Conservation (phyloP, 805 yeast species). For the Saccharomycopsis fodiens region DNA sequence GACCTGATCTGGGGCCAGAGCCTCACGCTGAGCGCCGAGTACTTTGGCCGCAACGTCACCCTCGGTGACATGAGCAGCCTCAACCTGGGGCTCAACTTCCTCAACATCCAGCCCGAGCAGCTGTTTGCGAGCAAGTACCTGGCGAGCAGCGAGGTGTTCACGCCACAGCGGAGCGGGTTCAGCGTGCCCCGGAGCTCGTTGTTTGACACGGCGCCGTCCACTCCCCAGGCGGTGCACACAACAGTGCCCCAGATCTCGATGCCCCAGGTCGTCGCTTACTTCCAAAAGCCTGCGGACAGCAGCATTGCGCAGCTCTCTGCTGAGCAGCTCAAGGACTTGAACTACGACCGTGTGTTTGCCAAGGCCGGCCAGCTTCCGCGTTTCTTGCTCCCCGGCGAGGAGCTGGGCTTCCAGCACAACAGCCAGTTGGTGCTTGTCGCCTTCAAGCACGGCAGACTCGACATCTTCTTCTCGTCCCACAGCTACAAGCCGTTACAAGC, state of each 20-base stretch:
- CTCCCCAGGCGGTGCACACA: conserved; percentile 4
- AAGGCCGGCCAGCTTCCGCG: conserved; percentile 19
- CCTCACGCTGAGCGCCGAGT: conserved; percentile 17
- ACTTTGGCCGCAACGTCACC: conserved; percentile 16
- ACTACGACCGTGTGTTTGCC: conserved; percentile 24
- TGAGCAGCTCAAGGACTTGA: conserved; percentile 18
- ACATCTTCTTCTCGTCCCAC: conserved; percentile 57
- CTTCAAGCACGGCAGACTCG: conserved; percentile 74
- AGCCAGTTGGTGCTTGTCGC: conserved; percentile 51
- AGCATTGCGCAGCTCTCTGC: conserved; percentile 16
- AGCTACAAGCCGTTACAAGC: conserved; percentile 29
- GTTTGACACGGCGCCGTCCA: conserved; percentile 7
- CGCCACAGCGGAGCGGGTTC: conserved; percentile 9
- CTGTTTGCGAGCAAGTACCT: conserved; percentile 6
- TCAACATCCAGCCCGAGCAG: conserved; percentile 4
- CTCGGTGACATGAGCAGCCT: conserved; percentile 5
- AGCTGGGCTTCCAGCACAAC: conserved; percentile 5
- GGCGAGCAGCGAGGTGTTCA: conserved; percentile 8
- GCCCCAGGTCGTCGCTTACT: conserved; percentile 15
- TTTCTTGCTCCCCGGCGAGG: conserved; percentile 17
- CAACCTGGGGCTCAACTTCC: conserved; percentile 10
- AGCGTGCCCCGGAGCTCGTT: conserved; percentile 1
- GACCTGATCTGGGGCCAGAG: conserved; percentile 17
- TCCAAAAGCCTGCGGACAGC: conserved; percentile 5
- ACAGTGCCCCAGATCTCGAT: neutral